phyloP scores from a whole-genome alignment of 371 early-diverging fungal species.

The Apophysomyces trapeziformis region DNA sequence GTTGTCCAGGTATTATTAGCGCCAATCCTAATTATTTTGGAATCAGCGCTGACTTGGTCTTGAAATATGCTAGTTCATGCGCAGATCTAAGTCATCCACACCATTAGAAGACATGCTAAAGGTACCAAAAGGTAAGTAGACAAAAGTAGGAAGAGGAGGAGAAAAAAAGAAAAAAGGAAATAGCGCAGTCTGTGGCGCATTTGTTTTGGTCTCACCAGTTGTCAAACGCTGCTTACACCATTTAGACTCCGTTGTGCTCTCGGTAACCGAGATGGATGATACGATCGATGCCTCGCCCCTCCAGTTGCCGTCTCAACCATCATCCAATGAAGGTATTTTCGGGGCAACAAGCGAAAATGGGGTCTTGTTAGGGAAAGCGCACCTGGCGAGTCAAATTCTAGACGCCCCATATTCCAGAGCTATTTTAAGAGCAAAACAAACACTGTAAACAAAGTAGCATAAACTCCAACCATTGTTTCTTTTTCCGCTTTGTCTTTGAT shows the following conservation, averaged over 20 bases:
- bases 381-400: conserved; percentile 37
- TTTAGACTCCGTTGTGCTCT: conserved; percentile 23
- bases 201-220: too few relatives aligned
- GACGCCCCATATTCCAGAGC: conserved; percentile 48
- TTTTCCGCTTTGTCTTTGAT: too few relatives aligned
- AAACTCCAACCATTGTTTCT: too few relatives aligned
- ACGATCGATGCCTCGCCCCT: conserved; percentile 39
- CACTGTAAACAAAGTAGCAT: too few relatives aligned
- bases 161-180: conserved; percentile 15
- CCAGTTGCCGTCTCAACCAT: conserved; percentile 18
- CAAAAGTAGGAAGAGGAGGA: neutral
- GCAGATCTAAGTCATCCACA: neutral
- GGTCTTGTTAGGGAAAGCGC: conserved; percentile 47
- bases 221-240: neutral
- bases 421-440: conserved; percentile 17
- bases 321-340: conserved; percentile 31
- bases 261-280: conserved; percentile 38
- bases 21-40: too few relatives aligned
- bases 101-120: conserved; percentile 5
- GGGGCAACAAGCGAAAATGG: conserved; percentile 66
- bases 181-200: too few relatives aligned
- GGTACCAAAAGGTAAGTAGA: neutral
- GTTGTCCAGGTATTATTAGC: conserved; percentile 50
- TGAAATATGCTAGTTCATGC: conserved; percentile 4
- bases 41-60: too few relatives aligned